Percentiles rank a stretch among this genome's conserved stretches.
Conservation (phyloP, 768 basidiomycete genomes). For the Boletellus emodensis region DNA sequence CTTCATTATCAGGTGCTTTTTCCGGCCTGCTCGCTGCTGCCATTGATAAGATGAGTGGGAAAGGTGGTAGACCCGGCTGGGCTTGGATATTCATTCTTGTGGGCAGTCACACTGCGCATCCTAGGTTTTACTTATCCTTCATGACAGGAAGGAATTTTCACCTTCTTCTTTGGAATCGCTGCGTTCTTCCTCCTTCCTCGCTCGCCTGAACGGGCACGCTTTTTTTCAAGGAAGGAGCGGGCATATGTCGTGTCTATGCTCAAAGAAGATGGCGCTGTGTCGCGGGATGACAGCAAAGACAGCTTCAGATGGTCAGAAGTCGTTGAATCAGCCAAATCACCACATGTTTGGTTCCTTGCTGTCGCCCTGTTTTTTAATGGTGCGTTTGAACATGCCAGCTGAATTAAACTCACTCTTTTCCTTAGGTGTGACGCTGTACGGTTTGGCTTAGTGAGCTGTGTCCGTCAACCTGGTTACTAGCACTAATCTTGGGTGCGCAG, state of each 20-base stretch:
- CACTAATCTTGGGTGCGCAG: constrained; percentile 35
- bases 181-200: constrained; percentile 47
- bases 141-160: constrained; percentile 53
- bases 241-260: constrained; percentile 35
- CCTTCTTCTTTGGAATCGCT: constrained; percentile 48
- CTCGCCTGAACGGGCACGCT: constrained; percentile 40
- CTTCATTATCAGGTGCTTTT: constrained; percentile 55
- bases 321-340: constrained; percentile 41
- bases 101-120: constrained; percentile 6
- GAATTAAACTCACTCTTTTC: neutral
- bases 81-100: constrained; percentile 53
- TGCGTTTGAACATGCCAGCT: constrained; percentile 18
- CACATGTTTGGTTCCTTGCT: constrained; percentile 51
- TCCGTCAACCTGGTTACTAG: constrained; percentile 27
- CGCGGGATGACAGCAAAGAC: constrained; percentile 40
- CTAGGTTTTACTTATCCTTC: neutral
- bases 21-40: constrained; percentile 57
- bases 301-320: constrained; percentile 55
- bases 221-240: constrained; percentile 45
- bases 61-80: constrained; percentile 50
- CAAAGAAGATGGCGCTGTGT: constrained; percentile 27
- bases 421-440: constrained; percentile 12
- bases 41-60: constrained; percentile 49
- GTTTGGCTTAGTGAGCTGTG: constrained; percentile 21
- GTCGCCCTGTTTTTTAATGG: constrained; percentile 52